Percentiles rank a stretch among this genome's conserved stretches.
These are phyloP conservation scores for Fusarium odoratissimum DNA, from an alignment of 2,329 filamentous ascomycete species.

Conservation along the genomic window DNA sequence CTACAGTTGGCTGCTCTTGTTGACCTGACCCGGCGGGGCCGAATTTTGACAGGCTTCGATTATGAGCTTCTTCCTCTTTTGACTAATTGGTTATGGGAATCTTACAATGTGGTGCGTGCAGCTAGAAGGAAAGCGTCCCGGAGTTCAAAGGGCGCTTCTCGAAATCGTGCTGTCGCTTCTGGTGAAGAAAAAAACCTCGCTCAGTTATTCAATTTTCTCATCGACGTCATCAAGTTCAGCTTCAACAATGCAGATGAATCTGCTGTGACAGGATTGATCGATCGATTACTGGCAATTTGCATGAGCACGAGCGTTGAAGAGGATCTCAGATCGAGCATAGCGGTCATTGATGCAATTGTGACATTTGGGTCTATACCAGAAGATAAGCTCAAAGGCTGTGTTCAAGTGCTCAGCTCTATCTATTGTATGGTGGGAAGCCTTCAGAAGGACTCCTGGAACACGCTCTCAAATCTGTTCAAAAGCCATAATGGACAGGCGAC, in stretches of 20 bases:
- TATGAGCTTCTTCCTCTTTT: conserved; percentile 73
- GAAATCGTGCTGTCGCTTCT: conserved; percentile 51
- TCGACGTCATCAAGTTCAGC: conserved; percentile 80
- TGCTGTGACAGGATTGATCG: conserved; percentile 70
- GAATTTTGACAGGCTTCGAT: conserved; percentile 73
- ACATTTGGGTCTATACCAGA: conserved; percentile 77
- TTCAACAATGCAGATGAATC: conserved; percentile 74
- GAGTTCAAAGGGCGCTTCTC: conserved; percentile 53
- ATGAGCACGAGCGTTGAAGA: conserved; percentile 72
- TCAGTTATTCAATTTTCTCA: conserved; percentile 72
- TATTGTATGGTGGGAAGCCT: conserved; percentile 72
- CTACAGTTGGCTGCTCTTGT: conserved; percentile 72
- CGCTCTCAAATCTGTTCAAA: conserved; percentile 75
- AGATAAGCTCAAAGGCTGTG: conserved; percentile 70
- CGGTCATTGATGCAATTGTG: conserved; percentile 75
- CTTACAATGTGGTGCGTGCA: conserved; percentile 64
- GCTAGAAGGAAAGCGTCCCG: conserved; percentile 61
- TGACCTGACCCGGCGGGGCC: conserved; percentile 70
- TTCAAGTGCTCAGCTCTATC: conserved; percentile 78
- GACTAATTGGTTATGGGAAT: conserved; percentile 68
- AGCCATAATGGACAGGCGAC: conserved; percentile 80
- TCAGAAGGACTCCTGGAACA: conserved; percentile 75
- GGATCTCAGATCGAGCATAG: conserved; percentile 75
- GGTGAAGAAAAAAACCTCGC: conserved; percentile 72
- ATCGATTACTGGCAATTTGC: conserved; percentile 73